Evolutionary conservation across 768 basidiomycete genomes (phyloP), one percentile per base, ranked within the genome.

Genomic region (Trametes maxima): DNA sequence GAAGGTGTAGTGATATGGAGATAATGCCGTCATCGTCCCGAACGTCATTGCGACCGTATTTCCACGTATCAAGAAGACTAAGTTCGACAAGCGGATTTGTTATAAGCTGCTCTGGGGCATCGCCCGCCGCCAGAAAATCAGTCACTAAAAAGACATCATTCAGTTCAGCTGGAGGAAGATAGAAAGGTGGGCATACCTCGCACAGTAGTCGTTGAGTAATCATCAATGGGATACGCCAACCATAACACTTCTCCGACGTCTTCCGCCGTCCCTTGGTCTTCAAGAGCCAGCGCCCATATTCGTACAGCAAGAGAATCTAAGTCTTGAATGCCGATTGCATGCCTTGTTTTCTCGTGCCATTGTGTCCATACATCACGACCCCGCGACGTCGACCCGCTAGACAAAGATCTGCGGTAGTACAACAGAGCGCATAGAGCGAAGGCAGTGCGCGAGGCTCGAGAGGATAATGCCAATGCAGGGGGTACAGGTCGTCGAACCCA

Each of bases 191-290:
- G 55, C 70, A 16, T 47, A 74, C 73, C 68, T 69, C 70, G 63
- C 12, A 70, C 46, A 10, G 57, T 62, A 17, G 10, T 19, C 3
- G 22, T 25, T n/a, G 55, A 59, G 1, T 63, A 68, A 14, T 75
- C 70, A 47, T 75, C 70, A 25, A 75, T 57, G 3, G 74, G 74
- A 59, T 83, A 84, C 11, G 68, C 58, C 5, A 74, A 72, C 85
- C 85, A 86, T 25, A 87, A 68, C 14, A 80, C 73, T 5, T 75
- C 74, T 51, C 83, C 76, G 17, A 86, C 73, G 54, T 85, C 80
- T 22, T 66, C 68, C 10, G 74, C 62, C 22, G 70, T 74, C 17
- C 78, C 77, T 53, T 77, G 75, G 19, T 74, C 76, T 16, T 70
- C 63, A 11, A 85, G 70, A 66, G 82, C 85, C 16, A 68, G 57